Base-by-base conservation (phyloP, 2,329 filamentous ascomycete genomes). In the Ophiostoma tasmaniense region DNA sequence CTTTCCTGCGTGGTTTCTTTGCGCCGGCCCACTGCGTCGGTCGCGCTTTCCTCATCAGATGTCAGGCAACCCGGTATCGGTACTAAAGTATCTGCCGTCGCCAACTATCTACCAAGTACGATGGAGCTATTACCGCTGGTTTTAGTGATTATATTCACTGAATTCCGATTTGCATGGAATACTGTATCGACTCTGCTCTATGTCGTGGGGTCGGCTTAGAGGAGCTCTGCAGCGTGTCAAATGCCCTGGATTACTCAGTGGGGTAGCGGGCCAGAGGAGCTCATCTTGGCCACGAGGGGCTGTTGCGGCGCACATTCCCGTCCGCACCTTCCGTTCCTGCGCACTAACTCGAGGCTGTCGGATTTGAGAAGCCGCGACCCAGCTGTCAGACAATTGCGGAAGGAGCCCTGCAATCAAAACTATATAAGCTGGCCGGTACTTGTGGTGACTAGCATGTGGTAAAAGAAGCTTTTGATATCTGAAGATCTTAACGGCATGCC, bases 21-120 rank as follows among this genome's bases (percentile, higher is more conserved):
- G 62, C 17, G 62, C 62, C 62, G 64, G 64, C 64, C 64, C 64
- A 39, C n/a, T 42, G 66, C 2, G 68, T 25, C 50, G 37, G 59
- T 55, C 59, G 30, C 59, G 17, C 22, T 33, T 37, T 39, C 52
- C 59, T 35, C 50, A 25, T 25, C 50, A 37, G n/a, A 55, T 55
- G 17, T 42, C 25, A n/a, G 17, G 59, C 25, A 61, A 45, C 37
- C 69, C 69, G 69, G 69, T 70, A 70, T 69, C 69, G 69, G 69
- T 67, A 69, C 37, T 22, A 39, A 2, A 33, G 45, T 66, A 59
- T 39, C 66, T 67, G n/a, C 28, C 7, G 13, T 17, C 42, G 17
- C 20, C 6, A 2, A 8, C 14, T 50, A n/a, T n/a, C n/a, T n/a
- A n/a, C n/a, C n/a, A n/a, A n/a, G n/a, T n/a, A n/a, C n/a, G n/a